Conservation (phyloP, 352 stramenopile species). For the Phytophthora kernoviae region DNA sequence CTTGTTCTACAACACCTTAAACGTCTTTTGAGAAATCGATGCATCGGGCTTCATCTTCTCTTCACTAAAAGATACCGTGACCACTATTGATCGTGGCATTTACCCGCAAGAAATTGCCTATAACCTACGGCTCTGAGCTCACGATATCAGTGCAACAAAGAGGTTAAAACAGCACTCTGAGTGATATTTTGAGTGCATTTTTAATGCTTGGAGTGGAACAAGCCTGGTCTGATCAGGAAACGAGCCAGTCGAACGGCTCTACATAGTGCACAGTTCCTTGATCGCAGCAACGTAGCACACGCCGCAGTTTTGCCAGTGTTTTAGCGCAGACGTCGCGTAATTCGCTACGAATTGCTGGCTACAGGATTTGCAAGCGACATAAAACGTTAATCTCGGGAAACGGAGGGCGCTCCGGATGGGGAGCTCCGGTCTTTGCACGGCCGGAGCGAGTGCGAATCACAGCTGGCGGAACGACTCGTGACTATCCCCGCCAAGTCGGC, state of each 20-base stretch:
- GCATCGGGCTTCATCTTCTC: conserved; percentile 55
- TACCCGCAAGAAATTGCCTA: too few relatives aligned
- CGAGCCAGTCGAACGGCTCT: neutral
- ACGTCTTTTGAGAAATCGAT: conserved; percentile 64
- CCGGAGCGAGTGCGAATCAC: neutral
- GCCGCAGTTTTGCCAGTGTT: neutral
- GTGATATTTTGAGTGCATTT: too few relatives aligned
- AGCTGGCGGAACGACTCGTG: conserved; percentile 5
- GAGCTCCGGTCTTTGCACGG: conserved; percentile 1
- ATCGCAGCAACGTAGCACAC: neutral
- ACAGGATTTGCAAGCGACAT: neutral
- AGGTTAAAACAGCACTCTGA: too few relatives aligned
- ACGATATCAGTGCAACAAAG: too few relatives aligned
- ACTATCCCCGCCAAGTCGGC: conserved; percentile 3
- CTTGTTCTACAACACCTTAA: conserved; percentile 26
- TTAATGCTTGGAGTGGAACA: neutral
- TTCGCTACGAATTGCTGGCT: neutral
- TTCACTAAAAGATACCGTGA: conserved; percentile 66
- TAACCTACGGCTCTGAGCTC: too few relatives aligned
- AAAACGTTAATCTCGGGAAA: neutral
- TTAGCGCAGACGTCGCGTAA: neutral
- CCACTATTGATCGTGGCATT: too few relatives aligned
- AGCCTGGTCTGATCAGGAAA: too few relatives aligned
- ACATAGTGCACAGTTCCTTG: neutral
- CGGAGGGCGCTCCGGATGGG: conserved; percentile 1